Conservation (phyloP, 176 grass and related monocot genomes). For the Puya raimondii region DNA sequence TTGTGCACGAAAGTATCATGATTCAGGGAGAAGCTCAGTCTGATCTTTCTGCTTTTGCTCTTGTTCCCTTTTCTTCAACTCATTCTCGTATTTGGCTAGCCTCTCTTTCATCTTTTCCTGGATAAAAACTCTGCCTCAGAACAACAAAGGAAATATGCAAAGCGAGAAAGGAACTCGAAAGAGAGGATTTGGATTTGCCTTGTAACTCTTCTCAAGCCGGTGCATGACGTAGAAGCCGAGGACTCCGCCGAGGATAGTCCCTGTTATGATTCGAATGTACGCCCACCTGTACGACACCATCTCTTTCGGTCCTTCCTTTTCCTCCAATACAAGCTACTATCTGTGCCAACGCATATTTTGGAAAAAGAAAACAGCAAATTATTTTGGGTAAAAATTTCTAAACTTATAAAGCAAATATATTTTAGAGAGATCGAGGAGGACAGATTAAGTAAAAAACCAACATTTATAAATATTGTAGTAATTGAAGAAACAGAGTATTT, state of each 20-base stretch:
- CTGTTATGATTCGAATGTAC: slow-evolving; percentile 51
- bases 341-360: too few species aligned
- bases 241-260: slow-evolving; percentile 64
- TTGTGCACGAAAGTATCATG: slow-evolving; percentile 13
- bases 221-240: slow-evolving; percentile 91
- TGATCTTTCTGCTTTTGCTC: slow-evolving; percentile 32
- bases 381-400: too few species aligned
- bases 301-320: neutral
- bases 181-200: slow-evolving; percentile 29
- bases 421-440: too few species aligned
- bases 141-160: neutral
- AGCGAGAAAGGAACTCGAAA: neutral
- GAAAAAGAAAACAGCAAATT: too few species aligned
- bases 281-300: slow-evolving; percentile 47
- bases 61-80: slow-evolving; percentile 43
- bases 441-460: too few species aligned
- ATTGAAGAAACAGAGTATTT: too few species aligned
- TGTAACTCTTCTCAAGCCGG: slow-evolving; percentile 65
- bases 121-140: neutral
- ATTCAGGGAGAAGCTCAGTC: slow-evolving; percentile 49
- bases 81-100: slow-evolving; percentile 54
- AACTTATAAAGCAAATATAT: too few species aligned
- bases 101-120: slow-evolving; percentile 82
- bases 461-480: too few species aligned
- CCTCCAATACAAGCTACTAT: too few species aligned